Evolutionary conservation across 139 green algal genomes (phyloP), one percentile per base, ranked within the genome.

Genomic region (Axilococcus clingmanii): DNA sequence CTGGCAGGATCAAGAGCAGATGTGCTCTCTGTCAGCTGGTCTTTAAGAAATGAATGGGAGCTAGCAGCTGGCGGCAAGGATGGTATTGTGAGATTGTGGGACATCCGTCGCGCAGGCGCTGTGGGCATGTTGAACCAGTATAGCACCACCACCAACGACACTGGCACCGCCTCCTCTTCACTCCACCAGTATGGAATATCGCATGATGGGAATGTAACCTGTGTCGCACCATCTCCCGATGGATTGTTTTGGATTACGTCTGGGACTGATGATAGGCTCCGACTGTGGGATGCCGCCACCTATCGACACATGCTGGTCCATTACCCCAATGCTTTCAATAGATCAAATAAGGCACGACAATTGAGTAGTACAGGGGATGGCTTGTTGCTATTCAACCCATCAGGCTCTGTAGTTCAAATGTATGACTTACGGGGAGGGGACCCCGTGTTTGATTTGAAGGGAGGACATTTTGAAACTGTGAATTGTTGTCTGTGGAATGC

Each of bases 21-120:
- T 11, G 68, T 89, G 1, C 88, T 71, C 78, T 65, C 63, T 7
- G 25, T 89, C 40, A 44, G 48, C 20, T 94, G 85, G 85, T 86
- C 78, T 3, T 42, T 59, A 0, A 16, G 32, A 14, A 73, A 32
- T 27, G 80, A 94, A 52, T 83, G 72, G 51, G 55, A 95, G 50
- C 48, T 94, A 19, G 34, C 78, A 9, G 80, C 76, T 19, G 83
- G 80, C 11, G 44, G 58, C 6, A 53, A 38, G n/a, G 62, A 70
- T 55, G 70, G 53, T 1, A 72, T 84, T 71, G 48, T 89, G 16
- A 63, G 77, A 9, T 48, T 88, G 33, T 93, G 83, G 83, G 83
- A 93, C 58, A 68, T 89, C 4, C 66, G 83, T 7, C 69, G 73
- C 11, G 56, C 77, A 1, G 79, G 81, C 14, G 66, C 71, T 17